phyloP scores from a whole-genome alignment of 1,284 basidiomycete genomes.

The Naganishia albida region DNA sequence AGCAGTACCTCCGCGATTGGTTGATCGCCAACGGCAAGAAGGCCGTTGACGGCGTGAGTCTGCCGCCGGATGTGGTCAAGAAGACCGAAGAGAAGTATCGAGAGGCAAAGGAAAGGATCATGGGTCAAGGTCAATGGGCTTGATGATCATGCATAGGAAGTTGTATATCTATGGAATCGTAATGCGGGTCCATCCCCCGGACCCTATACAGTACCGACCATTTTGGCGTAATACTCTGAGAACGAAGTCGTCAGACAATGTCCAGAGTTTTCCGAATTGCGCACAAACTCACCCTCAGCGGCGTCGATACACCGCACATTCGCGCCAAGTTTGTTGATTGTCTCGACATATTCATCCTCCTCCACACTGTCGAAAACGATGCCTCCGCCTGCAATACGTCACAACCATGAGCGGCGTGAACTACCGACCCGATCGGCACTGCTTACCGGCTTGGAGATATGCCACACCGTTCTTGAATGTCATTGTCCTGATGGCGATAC shows the following conservation, averaged over 20 bases:
- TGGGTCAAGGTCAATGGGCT: conserved; percentile 43
- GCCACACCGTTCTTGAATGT: conserved; percentile 89
- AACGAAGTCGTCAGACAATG: background rate
- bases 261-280: no score
- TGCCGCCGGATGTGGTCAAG: conserved; percentile 72
- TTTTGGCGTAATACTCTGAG: conserved; percentile 22
- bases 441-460: conserved; percentile 77
- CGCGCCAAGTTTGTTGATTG: conserved; percentile 88
- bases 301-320: conserved; percentile 82
- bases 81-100: conserved; percentile 76
- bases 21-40: conserved; percentile 69
- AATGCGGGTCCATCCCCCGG: background rate
- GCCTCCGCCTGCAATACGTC: conserved; percentile 67
- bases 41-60: conserved; percentile 72
- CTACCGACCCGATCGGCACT: background rate
- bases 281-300: conserved; percentile 64
- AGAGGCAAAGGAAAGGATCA: conserved; percentile 73
- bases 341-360: conserved; percentile 95
- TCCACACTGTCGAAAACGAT: conserved; percentile 98
- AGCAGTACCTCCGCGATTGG: conserved; percentile 95
- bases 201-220: conserved; percentile 21
- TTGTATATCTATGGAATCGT: background rate
- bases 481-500: conserved; percentile 99
- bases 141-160: conserved; percentile 12
- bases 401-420: no score